Base-by-base conservation (phyloP, 129 eudicot genomes). In the Calendula officinalis region DNA sequence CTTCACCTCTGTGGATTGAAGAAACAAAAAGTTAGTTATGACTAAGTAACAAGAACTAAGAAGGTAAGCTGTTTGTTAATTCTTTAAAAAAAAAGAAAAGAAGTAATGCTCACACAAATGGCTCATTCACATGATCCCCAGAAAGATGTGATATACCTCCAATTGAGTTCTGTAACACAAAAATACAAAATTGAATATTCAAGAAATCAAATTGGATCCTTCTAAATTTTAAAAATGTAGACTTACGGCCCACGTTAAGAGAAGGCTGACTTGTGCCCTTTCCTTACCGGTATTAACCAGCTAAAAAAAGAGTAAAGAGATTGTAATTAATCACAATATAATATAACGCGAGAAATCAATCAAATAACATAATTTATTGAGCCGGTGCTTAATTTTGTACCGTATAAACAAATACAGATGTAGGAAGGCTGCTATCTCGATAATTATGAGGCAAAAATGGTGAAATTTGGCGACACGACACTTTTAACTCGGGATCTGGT, bases 251-350 rank as follows among this genome's bases (percentile, higher is more conserved):
- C 98, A 92, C 4, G 98, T 88, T 56, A 92, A 77, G 22, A 83
- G 84, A 81, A 92, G 96, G 91, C 96, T 92, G 80, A 92, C 98
- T 72, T 85, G 82, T 75, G 96, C 98, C 82, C 98, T 85, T 73
- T 92, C 98, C 71, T 79, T 92, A 57, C 98, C 98, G 8, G 96
- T 85, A 66, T 92, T 92, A 56, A 85, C 96, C 91, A 92, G 77
- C 98, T 92, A 64, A 68, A 55, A 80, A 56, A 51, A 6, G 76
- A 22, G 61, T 15, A 71, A 55, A 56, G 48, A 5, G 3, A 13
- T 7, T 47, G 56, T 71, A 30, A 81, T 73, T 46, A 66, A 67
- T 30, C 15, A 62, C 30, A 51, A 16, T 64, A 36, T 37, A 51
- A 16, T 64, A 36, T 37, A 14, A 37, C 10, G 14, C 43, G 56